These are phyloP conservation scores for Dillenia turbinata DNA, from an alignment of 164 flowering plant species.

Conservation along the genomic window DNA sequence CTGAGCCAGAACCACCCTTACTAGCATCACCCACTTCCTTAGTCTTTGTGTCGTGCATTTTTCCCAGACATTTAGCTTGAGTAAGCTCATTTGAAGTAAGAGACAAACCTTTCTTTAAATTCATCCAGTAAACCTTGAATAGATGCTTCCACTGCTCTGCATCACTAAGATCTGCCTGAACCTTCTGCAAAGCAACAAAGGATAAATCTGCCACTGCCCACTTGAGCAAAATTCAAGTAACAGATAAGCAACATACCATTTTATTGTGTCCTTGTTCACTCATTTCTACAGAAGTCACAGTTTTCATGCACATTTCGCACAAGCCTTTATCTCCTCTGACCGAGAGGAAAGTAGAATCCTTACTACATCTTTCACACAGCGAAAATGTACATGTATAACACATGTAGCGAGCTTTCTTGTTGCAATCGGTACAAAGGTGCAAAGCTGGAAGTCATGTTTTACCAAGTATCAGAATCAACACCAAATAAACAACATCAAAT, in stretches of 20 bases:
- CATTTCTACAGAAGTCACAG: conserved; percentile 64
- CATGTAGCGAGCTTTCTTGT: conserved; percentile 73
- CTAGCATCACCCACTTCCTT: too few species aligned
- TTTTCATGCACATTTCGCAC: conserved; percentile 73
- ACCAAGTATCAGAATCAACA: too few species aligned
- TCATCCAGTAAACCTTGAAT: conserved; percentile 88
- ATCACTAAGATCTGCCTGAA: conserved; percentile 69
- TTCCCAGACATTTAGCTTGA: conserved; percentile 44
- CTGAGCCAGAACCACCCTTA: too few species aligned
- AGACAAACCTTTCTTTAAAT: conserved; percentile 54
- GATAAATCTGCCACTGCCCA: conserved; percentile 30
- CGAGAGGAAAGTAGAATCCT: conserved; percentile 57
- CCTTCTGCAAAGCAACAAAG: neutral
- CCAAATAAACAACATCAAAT: too few species aligned
- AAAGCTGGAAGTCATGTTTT: conserved; percentile 52
- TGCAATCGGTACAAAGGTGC: conserved; percentile 88
- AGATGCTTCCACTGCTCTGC: conserved; percentile 79
- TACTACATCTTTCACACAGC: conserved; percentile 78
- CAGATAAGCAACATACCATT: conserved; percentile 25
- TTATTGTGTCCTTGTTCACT: conserved; percentile 39
- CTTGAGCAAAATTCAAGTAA: neutral
- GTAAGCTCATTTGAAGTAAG: conserved; percentile 54
- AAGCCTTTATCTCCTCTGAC: conserved; percentile 86
- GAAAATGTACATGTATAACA: conserved; percentile 91
- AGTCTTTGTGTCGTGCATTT: too few species aligned